Conservation (phyloP, 441 rosid species). For the Sinapis alba region DNA sequence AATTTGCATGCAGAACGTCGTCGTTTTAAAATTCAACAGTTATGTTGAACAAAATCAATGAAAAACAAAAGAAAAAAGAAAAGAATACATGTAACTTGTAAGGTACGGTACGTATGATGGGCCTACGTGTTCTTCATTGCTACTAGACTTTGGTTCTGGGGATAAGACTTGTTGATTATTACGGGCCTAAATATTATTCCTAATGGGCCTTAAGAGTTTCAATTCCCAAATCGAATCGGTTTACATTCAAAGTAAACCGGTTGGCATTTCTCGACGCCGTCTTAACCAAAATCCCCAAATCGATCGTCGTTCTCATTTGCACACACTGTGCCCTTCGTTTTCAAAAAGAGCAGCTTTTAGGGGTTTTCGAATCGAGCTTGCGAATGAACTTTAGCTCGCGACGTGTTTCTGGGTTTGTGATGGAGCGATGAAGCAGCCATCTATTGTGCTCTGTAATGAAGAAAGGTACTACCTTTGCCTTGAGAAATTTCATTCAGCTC, state of each 20-base stretch:
- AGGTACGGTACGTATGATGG: background rate
- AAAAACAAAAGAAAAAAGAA: background rate
- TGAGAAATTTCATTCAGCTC: slow-evolving; percentile 38
- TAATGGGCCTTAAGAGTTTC: slow-evolving; percentile 1
- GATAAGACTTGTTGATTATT: background rate
- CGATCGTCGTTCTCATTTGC: slow-evolving; percentile 17
- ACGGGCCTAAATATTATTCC: background rate
- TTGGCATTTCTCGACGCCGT: slow-evolving; percentile 10
- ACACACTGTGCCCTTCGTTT: slow-evolving; percentile 6
- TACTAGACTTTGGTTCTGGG: background rate
- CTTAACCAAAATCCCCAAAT: background rate
- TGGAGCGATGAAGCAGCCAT: slow-evolving; percentile 23
- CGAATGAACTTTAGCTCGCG: background rate
- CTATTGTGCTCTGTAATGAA: slow-evolving; percentile 46
- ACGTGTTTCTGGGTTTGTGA: background rate
- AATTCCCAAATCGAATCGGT: background rate
- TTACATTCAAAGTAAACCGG: background rate
- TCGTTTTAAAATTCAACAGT: background rate
- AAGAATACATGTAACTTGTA: background rate
- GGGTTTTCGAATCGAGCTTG: slow-evolving; percentile 18
- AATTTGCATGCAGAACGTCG: background rate
- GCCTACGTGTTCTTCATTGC: background rate
- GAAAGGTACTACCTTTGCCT: slow-evolving; percentile 43
- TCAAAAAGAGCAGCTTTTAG: background rate
- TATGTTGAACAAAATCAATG: background rate